Conservation (phyloP, 2,329 filamentous ascomycete species). For the Zalaria obscura region DNA sequence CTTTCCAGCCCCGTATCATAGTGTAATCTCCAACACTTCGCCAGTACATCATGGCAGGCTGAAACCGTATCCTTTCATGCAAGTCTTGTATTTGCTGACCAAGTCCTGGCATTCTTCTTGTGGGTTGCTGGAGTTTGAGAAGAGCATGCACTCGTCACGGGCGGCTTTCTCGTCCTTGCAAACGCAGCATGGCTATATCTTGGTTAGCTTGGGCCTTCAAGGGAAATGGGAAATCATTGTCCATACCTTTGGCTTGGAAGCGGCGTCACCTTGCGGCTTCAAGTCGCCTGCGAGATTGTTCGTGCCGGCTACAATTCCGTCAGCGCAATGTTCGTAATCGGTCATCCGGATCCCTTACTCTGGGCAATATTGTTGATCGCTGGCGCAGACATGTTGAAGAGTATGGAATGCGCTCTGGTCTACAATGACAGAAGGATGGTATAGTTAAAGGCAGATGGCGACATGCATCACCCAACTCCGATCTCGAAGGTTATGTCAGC, state of each 20-base stretch:
- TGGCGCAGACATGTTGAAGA: neutral
- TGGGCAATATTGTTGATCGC: neutral
- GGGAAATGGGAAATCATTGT: neutral
- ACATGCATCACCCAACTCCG: no score
- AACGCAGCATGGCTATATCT: constrained; percentile 75
- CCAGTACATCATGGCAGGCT: constrained; percentile 28
- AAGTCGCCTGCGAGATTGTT: constrained; percentile 32
- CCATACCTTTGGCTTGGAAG: constrained; percentile 29
- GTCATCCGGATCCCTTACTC: no score
- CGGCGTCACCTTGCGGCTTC: constrained; percentile 22
- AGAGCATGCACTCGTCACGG: constrained; percentile 98
- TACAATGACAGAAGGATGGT: no score
- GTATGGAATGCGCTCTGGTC: neutral
- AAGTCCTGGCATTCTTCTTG: constrained; percentile 69
- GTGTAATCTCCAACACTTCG: no score
- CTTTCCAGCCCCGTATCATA: no score
- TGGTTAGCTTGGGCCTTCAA: constrained; percentile 4
- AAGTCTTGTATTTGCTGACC: constrained; percentile 74
- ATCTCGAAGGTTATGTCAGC: no score
- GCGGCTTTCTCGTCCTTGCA: constrained; percentile 89
- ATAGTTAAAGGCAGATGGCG: no score
- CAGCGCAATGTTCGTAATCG: no score
- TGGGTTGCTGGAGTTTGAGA: constrained; percentile 73
- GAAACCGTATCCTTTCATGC: constrained; percentile 91
- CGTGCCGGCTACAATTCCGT: constrained; percentile 3